Conservation (phyloP, 2,329 filamentous ascomycete species). For the Exophiala viscosa region DNA sequence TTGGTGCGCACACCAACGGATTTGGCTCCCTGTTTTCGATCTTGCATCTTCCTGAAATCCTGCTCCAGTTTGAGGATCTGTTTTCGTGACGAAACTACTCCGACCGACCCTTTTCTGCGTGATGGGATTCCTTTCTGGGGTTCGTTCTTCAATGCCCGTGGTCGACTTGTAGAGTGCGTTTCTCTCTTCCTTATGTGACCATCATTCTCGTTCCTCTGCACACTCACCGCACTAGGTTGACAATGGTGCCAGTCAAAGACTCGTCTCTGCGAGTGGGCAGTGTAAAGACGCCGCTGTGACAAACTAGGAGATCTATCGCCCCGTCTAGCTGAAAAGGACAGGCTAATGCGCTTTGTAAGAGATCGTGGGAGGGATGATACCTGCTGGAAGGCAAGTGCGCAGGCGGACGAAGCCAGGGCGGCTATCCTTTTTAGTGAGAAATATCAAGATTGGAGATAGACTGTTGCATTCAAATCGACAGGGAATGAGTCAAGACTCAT, state of each 20-base stretch:
- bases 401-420: slow-evolving; percentile 15
- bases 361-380: background rate
- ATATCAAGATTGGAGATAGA: background rate
- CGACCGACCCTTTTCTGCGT: background rate
- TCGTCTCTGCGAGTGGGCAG: too few relatives aligned
- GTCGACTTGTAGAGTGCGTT: too few relatives aligned
- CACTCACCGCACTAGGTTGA: too few relatives aligned
- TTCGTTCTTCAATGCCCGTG: too few relatives aligned
- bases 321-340: background rate
- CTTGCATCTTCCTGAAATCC: slow-evolving; percentile 2
- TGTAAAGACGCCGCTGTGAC: too few relatives aligned
- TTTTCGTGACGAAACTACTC: background rate
- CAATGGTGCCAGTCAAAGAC: too few relatives aligned
- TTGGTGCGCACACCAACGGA: slow-evolving; percentile 42
- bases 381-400: slow-evolving; percentile 7
- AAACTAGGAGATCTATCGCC: too few relatives aligned
- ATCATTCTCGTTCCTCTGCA: too few relatives aligned
- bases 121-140: too few relatives aligned
- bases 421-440: slow-evolving; percentile 2
- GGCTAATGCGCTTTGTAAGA: background rate
- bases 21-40: slow-evolving; percentile 4
- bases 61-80: background rate
- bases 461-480: background rate
- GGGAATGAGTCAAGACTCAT: background rate
- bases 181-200: too few relatives aligned